These are phyloP conservation scores for Mitragyna speciosa DNA, from an alignment of 257 asterid species.

Conservation along the genomic window DNA sequence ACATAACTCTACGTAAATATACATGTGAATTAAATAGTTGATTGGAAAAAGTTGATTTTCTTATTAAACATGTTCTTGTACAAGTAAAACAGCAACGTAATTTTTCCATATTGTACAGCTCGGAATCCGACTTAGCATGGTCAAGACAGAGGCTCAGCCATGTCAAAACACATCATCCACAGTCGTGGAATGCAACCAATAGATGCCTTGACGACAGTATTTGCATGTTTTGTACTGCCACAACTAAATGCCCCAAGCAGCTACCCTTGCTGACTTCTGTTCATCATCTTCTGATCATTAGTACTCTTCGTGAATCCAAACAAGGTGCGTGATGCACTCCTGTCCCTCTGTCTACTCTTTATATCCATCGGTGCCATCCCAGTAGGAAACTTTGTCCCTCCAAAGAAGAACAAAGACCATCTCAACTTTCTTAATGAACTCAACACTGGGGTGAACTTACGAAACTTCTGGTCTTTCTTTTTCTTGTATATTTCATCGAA, in stretches of 20 bases:
- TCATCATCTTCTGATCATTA: slow-evolving; percentile 5
- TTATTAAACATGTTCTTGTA: no score
- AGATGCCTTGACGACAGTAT: slow-evolving; percentile 29
- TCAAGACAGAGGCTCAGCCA: not conserved
- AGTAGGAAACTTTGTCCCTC: slow-evolving; percentile 43
- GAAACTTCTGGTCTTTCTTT: slow-evolving; percentile 10
- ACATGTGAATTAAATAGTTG: no score
- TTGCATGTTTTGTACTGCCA: slow-evolving; percentile 36
- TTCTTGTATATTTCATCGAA: not conserved
- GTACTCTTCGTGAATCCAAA: slow-evolving; percentile 6
- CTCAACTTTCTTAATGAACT: slow-evolving; percentile 46
- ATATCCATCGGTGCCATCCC: slow-evolving; percentile 47
- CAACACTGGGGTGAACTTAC: slow-evolving; percentile 27
- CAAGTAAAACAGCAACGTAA: not conserved
- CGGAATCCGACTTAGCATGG: no score
- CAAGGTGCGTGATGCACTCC: slow-evolving; percentile 20
- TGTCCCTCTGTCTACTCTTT: slow-evolving; percentile 54
- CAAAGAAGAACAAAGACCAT: slow-evolving; percentile 50
- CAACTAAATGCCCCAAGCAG: slow-evolving; percentile 49
- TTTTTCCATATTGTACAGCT: not conserved
- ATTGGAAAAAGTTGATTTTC: no score
- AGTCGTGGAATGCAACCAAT: slow-evolving; percentile 9
- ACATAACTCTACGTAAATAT: not conserved
- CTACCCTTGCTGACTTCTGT: slow-evolving; percentile 19
- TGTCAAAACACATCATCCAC: not conserved